Evolutionary conservation across 208 protist genomes (phyloP).

Genomic region (Leishmania mexicana): DNA sequence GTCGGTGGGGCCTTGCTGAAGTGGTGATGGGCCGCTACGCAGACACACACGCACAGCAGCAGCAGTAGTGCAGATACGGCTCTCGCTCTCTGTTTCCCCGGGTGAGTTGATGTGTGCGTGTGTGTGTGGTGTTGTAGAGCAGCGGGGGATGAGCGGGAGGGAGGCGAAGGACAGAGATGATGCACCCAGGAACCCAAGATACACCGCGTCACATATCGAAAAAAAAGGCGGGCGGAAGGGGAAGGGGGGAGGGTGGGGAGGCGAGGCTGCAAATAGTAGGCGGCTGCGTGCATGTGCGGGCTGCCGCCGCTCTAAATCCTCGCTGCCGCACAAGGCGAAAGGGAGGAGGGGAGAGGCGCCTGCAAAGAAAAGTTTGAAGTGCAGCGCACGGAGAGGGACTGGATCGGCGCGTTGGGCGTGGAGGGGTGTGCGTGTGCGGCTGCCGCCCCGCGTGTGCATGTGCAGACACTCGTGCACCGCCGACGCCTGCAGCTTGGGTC

Average conservation of each 20-base stretch:
- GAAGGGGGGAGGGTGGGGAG: too few relatives aligned
- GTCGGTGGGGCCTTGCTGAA: background rate
- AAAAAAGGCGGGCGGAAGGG: background rate
- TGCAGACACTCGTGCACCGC: background rate
- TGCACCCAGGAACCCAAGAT: too few relatives aligned
- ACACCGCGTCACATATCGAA: background rate
- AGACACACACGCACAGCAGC: background rate
- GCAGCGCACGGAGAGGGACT: background rate
- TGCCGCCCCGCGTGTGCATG: background rate
- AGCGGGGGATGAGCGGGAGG: background rate
- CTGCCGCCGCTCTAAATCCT: background rate
- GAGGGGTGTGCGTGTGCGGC: background rate
- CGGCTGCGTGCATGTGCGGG: background rate
- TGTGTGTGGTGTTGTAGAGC: background rate
- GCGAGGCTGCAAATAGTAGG: background rate
- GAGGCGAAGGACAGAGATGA: background rate
- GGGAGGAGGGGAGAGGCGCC: background rate
- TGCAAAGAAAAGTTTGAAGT: conserved; percentile 3
- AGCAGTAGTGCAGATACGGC: background rate
- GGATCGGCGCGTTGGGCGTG: background rate
- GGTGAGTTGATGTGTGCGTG: background rate
- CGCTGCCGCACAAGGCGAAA: background rate
- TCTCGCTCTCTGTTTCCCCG: conserved; percentile 4
- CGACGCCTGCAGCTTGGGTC: background rate
- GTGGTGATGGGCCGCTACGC: background rate